Evolutionary conservation across 2,329 filamentous ascomycete species (phyloP).

Genomic region (Aotearoamyces nothofagi): DNA sequence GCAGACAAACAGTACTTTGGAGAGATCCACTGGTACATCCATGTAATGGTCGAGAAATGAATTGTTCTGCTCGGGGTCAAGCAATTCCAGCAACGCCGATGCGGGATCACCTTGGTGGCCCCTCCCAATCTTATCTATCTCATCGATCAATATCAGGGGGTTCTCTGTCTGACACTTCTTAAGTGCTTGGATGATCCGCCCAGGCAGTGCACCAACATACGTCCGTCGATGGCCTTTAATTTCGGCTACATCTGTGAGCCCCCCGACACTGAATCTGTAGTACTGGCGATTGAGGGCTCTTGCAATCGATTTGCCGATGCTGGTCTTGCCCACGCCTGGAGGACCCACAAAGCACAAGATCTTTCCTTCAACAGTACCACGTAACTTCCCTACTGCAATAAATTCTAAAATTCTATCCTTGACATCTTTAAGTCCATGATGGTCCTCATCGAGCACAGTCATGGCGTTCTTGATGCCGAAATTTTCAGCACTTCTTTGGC

Average conservation of each 20-base stretch:
- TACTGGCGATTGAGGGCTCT: conserved; percentile 90
- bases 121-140: conserved; percentile 94
- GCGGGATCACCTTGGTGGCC: conserved; percentile 95
- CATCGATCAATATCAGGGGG: conserved; percentile 88
- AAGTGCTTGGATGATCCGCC: conserved; percentile 91
- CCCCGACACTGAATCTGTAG: conserved; percentile 95
- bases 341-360: conserved; percentile 96
- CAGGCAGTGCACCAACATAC: conserved; percentile 89
- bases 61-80: conserved; percentile 93
- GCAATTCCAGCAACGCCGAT: conserved; percentile 79
- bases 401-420: conserved; percentile 98
- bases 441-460: conserved; percentile 85
- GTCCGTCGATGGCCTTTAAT: conserved; percentile 96
- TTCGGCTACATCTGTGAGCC: conserved; percentile 91
- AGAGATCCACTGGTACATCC: conserved; percentile 93
- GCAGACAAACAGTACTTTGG: conserved; percentile 96
- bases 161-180: conserved; percentile 99
- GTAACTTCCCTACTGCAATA: conserved; percentile 92
- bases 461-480: conserved; percentile 89
- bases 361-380: conserved; percentile 94
- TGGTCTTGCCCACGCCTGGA: conserved; percentile 95
- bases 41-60: conserved; percentile 98
- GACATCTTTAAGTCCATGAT: conserved; percentile 93
- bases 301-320: conserved; percentile 96
- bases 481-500: conserved; percentile 86